phyloP scores from a whole-genome alignment of 176 grass and related monocot species.

The Triticum monococcum region DNA sequence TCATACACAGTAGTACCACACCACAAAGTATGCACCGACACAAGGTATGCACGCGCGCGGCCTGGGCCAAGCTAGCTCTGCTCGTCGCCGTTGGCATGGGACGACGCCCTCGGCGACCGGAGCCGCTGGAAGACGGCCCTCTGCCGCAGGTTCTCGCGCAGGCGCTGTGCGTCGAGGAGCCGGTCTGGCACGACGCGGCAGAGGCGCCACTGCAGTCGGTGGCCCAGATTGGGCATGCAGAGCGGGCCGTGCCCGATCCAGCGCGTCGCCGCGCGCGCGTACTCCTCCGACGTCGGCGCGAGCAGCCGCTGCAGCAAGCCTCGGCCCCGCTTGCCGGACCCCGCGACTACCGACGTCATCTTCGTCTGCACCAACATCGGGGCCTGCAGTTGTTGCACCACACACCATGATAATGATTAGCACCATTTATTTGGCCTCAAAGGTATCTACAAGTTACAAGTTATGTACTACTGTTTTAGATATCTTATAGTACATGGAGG shows the following conservation, averaged over 20 bases:
- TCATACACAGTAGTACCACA: too few species aligned
- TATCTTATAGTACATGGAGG: too few species aligned
- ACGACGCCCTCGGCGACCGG: background rate
- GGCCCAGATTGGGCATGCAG: slow-evolving; percentile 43
- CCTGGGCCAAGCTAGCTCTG: background rate
- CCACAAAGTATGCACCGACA: too few species aligned
- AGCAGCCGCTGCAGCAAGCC: background rate
- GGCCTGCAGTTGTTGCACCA: background rate
- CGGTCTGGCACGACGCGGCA: slow-evolving; percentile 36
- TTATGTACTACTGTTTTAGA: too few species aligned
- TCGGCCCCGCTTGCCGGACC: background rate
- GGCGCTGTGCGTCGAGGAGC: slow-evolving; percentile 21
- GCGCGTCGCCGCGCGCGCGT: slow-evolving; percentile 28
- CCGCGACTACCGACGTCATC: slow-evolving; percentile 24
- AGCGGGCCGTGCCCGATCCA: slow-evolving; percentile 53
- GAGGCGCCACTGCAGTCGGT: slow-evolving; percentile 47
- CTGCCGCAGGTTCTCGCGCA: slow-evolving; percentile 39
- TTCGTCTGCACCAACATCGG: slow-evolving; percentile 47
- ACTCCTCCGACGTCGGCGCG: slow-evolving; percentile 28
- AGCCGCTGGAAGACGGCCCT: background rate
- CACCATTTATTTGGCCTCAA: too few species aligned
- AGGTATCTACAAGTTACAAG: too few species aligned
- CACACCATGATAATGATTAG: too few species aligned
- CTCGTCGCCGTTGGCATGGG: background rate
- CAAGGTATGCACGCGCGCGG: too few species aligned